Percentiles rank a stretch among this genome's conserved stretches.
Evolutionary conservation across 345 rosid genomes (phyloP).

Genomic region (Geranium rotundifolium): DNA sequence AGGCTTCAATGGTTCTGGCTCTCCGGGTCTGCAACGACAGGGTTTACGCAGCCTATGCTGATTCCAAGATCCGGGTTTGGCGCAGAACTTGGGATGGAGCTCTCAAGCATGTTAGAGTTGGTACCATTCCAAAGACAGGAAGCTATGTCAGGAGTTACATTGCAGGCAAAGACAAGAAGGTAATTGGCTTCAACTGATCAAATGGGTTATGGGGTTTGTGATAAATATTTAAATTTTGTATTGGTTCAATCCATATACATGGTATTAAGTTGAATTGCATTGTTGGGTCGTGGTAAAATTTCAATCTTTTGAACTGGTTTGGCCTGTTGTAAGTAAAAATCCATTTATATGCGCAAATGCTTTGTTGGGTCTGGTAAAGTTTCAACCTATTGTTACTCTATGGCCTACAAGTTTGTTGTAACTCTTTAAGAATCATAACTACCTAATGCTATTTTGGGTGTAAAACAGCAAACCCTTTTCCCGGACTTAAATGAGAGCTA

Average conservation of each 20-base stretch:
- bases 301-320: not conserved
- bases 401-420: not conserved
- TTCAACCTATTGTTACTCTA: not conserved
- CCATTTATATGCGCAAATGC: too few relatives aligned
- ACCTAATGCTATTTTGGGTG: not conserved
- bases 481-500: not conserved
- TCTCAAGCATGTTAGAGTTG: conserved; percentile 31
- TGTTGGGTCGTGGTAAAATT: too few relatives aligned
- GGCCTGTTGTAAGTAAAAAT: not conserved
- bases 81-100: conserved; percentile 30
- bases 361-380: not conserved
- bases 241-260: too few relatives aligned
- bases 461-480: not conserved
- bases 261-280: too few relatives aligned
- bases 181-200: conserved; percentile 2
- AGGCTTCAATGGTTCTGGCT: conserved; percentile 26
- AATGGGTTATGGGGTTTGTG: not conserved
- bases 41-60: conserved; percentile 40
- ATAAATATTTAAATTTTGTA: too few relatives aligned
- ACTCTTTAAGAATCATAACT: not conserved
- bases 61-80: conserved; percentile 43
- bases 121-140: conserved; percentile 24
- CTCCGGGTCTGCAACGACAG: conserved; percentile 23
- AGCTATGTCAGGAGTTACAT: conserved; percentile 35
- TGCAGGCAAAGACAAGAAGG: conserved; percentile 37